Evolutionary conservation across 371 early-diverging fungal genomes (phyloP).

Genomic region (Parasitella parasitica): DNA sequence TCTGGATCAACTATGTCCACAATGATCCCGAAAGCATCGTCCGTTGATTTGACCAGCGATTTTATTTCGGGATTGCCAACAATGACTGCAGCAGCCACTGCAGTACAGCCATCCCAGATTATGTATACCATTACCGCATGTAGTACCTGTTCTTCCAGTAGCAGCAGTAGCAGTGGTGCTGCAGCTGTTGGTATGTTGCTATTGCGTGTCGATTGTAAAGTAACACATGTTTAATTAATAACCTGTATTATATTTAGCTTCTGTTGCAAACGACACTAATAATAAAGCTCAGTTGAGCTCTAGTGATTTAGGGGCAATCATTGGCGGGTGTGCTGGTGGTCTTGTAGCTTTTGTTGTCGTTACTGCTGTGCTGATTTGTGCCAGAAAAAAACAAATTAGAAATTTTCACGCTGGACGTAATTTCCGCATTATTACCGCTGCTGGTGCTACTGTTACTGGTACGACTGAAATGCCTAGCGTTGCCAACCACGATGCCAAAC

Average conservation of each 20-base stretch:
- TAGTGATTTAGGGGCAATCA: conserved; percentile 1
- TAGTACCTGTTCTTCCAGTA: neutral
- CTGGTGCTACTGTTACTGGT: neutral
- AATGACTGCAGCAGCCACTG: neutral
- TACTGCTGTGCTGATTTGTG: neutral
- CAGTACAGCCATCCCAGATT: neutral
- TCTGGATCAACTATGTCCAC: conserved; percentile 1
- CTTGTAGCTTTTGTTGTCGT: neutral
- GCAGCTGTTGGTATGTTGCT: neutral
- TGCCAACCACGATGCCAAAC: neutral
- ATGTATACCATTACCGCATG: neutral
- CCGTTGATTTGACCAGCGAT: neutral
- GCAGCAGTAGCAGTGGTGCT: neutral
- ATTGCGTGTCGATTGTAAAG: neutral
- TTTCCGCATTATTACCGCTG: neutral
- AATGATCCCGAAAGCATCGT: neutral
- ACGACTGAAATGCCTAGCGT: no score
- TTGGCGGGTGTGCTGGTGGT: conserved; percentile 10
- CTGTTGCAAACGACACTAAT: neutral
- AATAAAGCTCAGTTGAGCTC: neutral
- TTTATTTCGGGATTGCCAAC: neutral
- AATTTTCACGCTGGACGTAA: neutral
- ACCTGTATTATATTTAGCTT: no score
- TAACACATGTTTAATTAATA: neutral
- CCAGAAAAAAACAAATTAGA: neutral